Base-by-base conservation (phyloP, 2,329 filamentous ascomycete species). In the Xylariaceae sp. region DNA sequence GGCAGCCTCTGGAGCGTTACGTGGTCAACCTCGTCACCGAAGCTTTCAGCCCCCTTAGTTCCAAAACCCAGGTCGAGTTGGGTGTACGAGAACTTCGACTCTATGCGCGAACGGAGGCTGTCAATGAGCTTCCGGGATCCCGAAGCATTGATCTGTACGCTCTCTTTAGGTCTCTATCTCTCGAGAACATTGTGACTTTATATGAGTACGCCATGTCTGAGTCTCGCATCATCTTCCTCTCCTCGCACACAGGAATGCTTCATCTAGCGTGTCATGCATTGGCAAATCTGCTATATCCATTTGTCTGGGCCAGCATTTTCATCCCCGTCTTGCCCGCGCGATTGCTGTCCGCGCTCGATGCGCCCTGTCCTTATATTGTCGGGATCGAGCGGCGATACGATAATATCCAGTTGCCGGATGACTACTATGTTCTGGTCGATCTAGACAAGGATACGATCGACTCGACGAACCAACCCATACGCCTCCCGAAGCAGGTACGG, bases 1-100 rank as follows among this genome's bases (percentile, higher is more conserved):
- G 93, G 93, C 92, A 96, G 65, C 93, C 93, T 12, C 71, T 98
- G 49, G 93, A 98, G 71, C 84, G 91, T 62, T 98, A 97, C 65
- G 91, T 98, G 25, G 85, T 97, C 69, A 97, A 97, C 64, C 75
- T 98, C 25, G 98, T 93, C 68, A 91, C 91, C 8, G 92, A 97
- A 68, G 93, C 93, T 2, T 86, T 94, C 60, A 92, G 87, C 60
- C 93, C 93, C 1, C 80, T 95, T 40, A 87, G 86, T 25, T 97
- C 93, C 32, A 92, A 94, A 68, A 97, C 92, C 0, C 93, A 98
- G 64, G 90, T 97, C 23, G 93, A 98, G 68, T 75, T 97, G 29
- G 85, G 86, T 1, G 82, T 98, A 23, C 82, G 93, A 47, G 93
- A 98, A 64, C 70, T 98, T 55, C 86, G 90, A 23, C 74, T 98